Evolutionary conservation across 2,329 filamentous ascomycete species (phyloP).

Genomic region (Aspergillus sp.): DNA sequence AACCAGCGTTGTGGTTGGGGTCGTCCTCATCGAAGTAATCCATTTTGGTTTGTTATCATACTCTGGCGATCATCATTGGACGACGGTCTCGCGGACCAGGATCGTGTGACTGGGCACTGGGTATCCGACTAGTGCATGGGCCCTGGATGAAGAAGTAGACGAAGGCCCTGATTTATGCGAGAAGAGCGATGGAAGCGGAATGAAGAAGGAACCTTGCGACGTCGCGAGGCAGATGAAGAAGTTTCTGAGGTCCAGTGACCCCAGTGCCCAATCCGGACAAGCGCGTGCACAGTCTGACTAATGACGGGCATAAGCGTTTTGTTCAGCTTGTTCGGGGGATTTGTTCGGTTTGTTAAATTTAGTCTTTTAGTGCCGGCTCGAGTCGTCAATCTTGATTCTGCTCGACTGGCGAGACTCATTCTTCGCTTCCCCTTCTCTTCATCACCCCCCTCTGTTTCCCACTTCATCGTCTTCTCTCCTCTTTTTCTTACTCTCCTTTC

Average conservation of each 20-base stretch:
- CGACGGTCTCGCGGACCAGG: not conserved
- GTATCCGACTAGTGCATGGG: not conserved
- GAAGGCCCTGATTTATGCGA: not conserved
- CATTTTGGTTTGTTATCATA: conserved; percentile 18
- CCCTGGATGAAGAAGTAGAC: not conserved
- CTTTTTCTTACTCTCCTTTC: conserved; percentile 13
- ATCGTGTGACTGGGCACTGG: not conserved
- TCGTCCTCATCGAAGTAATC: conserved; percentile 18
- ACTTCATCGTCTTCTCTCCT: conserved; percentile 6
- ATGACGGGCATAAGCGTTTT: conserved; percentile 5
- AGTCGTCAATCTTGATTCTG: conserved; percentile 9
- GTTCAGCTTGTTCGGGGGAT: not conserved
- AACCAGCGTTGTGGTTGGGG: conserved; percentile 12
- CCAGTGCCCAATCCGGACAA: conserved; percentile 19
- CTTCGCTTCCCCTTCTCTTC: conserved; percentile 12
- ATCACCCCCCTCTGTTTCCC: conserved; percentile 6
- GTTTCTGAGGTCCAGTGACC: conserved; percentile 17
- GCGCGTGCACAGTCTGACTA: conserved; percentile 9
- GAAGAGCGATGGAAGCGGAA: not conserved
- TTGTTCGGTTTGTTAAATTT: too few species aligned
- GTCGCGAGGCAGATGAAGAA: not conserved
- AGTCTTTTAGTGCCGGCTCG: not conserved
- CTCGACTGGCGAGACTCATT: conserved; percentile 8
- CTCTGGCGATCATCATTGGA: conserved; percentile 8
- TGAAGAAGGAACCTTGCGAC: not conserved